Base-by-base conservation (phyloP, 2,329 filamentous ascomycete species). In the Aspergillus transmontanensis region DNA sequence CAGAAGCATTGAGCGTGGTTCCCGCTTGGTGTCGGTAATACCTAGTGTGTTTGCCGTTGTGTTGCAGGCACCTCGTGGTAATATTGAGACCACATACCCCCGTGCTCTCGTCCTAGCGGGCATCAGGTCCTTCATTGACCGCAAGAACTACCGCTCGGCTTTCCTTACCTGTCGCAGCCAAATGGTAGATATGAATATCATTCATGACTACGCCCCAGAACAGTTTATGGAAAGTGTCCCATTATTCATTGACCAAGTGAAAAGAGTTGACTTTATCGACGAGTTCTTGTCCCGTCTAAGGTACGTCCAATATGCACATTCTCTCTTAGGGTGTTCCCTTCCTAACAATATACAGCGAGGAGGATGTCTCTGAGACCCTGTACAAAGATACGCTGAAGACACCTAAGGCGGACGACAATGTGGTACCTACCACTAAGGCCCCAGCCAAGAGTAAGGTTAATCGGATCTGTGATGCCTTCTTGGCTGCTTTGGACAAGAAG, bases 181-280 rank as follows among this genome's bases (percentile, higher is more conserved):
- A 75, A 88, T 96, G 69, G 95, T 99, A 0, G 95, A 99, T 73
- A 94, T 98, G 90, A 99, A 99, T 73, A 94, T 99, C 65, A 82
- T 99, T 2, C 94, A 96, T 73, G 95, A 99, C 73, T 92, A 98
- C 78, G 88, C 89, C n/a, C 93, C 94, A 0, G 84, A 89, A 43
- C 91, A 96, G 69, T 97, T 99, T 74, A 84, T 97, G 75, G 81
- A 85, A 4, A 91, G 89, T 67, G 86, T 97, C 12, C 83, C 84
- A 0, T 78, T 91, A 0, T 96, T 99, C 72, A 83, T 98, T 36
- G 88, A 93, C 21, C 94, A 99, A 75, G 84, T 99, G 46, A 88
- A 90, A 69, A 93, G 92, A 66, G 83, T 91, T 14, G 87, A 93
- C 43, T 90, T 92, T 67, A 90, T 98, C 64, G 95, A 99, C 74